Evolutionary conservation across 2,329 filamentous ascomycete genomes (phyloP), one percentile per base, ranked within the genome.

Genomic region (Phialemonium atrogriseum): DNA sequence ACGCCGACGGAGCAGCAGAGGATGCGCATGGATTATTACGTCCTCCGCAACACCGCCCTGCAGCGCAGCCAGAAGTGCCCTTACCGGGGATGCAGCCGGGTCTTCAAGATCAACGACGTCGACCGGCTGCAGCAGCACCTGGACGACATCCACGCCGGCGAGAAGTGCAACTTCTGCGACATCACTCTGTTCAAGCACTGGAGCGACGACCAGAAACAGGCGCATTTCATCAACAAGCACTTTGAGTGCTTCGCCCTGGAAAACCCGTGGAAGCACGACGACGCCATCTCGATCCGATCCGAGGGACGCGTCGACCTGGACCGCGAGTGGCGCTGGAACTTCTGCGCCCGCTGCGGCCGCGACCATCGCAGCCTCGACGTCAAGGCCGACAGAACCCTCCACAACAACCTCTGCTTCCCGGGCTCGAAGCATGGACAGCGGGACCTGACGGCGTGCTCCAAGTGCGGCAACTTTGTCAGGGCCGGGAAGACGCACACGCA

Each of bases 1-100:
- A 68, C 64, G 0, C 53, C 56, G 0, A 58, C 51, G 0, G 62
- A 68, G 38, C 49, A 59, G 30, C 50, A 46, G 3, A 42, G 48
- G 5, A 45, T 66, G 1, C 57, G 64, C 30, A 43, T 42, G 1
- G 45, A 56, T 30, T 46, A 58, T 10, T 52, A 55, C 27, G 40
- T 43, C 23, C 42, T 59, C 27, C 56, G 59, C 16, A 47, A 42
- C 23, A 40, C 58, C 22, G 39, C 54, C 1, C 43, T 64, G 3
- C 47, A 51, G 29, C 54, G 63, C 8, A 46, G 42, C 2, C 38
- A 46, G 14, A 45, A 43, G n/a, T 70, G 64, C 25, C 59, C 58
- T 0, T 63, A 58, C 25, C 21, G 41, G 4, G 48, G 44, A 16
- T 69, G 65, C 33, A 27, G 44, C 1, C 52, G 49, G n/a, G 45